Evolutionary conservation across 1,139 yeast genomes (phyloP), one percentile per base, ranked within the genome.

Genomic region (Hanseniaspora gamundiae): DNA sequence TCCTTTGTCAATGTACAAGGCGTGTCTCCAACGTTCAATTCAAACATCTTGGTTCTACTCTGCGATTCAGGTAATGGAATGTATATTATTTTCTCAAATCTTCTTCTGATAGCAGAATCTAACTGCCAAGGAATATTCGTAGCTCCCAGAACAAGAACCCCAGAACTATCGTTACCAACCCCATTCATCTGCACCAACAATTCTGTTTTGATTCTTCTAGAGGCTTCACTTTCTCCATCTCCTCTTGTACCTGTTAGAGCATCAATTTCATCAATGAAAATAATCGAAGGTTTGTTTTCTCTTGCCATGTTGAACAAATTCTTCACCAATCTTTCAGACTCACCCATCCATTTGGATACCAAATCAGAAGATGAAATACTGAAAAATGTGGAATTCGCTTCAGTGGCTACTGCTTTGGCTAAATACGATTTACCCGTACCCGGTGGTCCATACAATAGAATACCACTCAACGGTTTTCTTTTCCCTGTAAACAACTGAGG

Each of bases 331-430:
- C 96, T 77, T 64, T 91, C 97, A 26, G 91, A 79, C 61, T 91
- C 98, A 53, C 99, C 99, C 97, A 91, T 88, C 97, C 97, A 91
- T 62, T 91, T 93, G 51, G 94, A 81, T 4, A 93, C 96, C 56
- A 91, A 72, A 61, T 91, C 97, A 10, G 95, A 83, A 0, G 96
- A 86, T 16, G 95, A 83, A 2, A 91, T 95, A 4, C 95, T 84
- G 63, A 91, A 93, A 56, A 91, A 91, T 0, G 98, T 91, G 0
- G 95, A 84, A 58, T 88, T 87, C 44, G 98, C 95, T 59, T 91
- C 99, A 0, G 98, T 91, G 24, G 99, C 99, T 4, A 91, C 97
- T 0, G 98, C 98, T 59, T 91, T 91, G 14, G 98, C 98, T 48
- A 93, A 68, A 61, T 80, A 91, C 1, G 97, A 88, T 60, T 93